Evolutionary conservation across 2,329 filamentous ascomycete genomes (phyloP), one percentile per base, ranked within the genome.

Genomic region (Aspergillus spinulosporus): DNA sequence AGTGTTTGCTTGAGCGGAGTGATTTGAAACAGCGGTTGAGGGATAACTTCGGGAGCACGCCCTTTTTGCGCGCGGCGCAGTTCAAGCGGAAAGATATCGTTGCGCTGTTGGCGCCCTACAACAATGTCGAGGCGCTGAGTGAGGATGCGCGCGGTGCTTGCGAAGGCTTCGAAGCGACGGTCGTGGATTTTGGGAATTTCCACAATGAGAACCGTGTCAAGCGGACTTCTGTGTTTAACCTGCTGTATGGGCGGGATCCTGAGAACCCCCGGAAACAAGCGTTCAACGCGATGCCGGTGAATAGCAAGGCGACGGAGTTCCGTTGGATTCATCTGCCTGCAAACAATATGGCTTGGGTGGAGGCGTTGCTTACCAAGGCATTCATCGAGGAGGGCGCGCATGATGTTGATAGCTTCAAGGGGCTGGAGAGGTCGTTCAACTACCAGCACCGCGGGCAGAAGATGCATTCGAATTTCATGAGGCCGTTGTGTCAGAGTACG

Each of bases 331-430:
- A 82, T 69, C 68, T 82, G 4, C 80, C 80, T 4, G 79, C 79
- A 3, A 82, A 82, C 60, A 82, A 82, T 29, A 72, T 74, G 70
- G 79, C 81, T 1, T 88, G 85, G 85, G 80, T 84, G 3, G 84
- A 87, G 68, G 80, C 83, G 0, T 72, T 88, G 1, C 71, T 87
- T n/a, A 83, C 84, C 1, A 87, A 87, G 61, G 79, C 79, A 6
- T 87, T 87, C 62, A 82, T 87, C 32, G 85, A 88, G 66, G 81
- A 83, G 37, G 83, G 83, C 0, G 79, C 81, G 12, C 78, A 78
- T n/a, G 84, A 42, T 65, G 80, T 86, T 1, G 82, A 86, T 64
- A 81, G 82, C 1, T 87, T 86, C 71, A 87, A 86, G 63, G 82
- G 83, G 0, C 66, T 88, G 2, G 83, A 85, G 62, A 80, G 81